These are phyloP conservation scores for Podaxis pistillaris DNA, from an alignment of 768 basidiomycete genomes.

Conservation along the genomic window DNA sequence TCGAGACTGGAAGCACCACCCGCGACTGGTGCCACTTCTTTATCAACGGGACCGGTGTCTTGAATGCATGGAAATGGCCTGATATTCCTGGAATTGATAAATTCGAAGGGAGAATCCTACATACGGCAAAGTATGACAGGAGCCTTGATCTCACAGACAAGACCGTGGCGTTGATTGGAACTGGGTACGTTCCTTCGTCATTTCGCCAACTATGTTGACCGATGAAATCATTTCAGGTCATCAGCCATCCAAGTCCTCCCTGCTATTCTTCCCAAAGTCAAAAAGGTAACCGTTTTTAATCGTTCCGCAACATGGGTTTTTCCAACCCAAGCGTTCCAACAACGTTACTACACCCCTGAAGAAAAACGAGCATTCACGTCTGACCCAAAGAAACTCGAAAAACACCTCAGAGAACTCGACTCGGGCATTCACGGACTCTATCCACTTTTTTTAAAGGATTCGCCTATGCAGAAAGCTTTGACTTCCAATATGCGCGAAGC, in stretches of 20 bases:
- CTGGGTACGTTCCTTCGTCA: slow-evolving; percentile 17
- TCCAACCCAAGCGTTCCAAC: slow-evolving; percentile 19
- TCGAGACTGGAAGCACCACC: slow-evolving; percentile 8
- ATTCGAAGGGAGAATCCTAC: slow-evolving; percentile 27
- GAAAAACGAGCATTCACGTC: slow-evolving; percentile 35
- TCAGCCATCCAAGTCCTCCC: slow-evolving; percentile 29
- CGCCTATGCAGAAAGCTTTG: slow-evolving; percentile 27
- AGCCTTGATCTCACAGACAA: slow-evolving; percentile 26
- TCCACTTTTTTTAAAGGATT: slow-evolving; percentile 26
- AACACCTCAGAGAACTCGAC: slow-evolving; percentile 40
- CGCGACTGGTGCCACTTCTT: slow-evolving; percentile 25
- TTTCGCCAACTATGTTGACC: not conserved
- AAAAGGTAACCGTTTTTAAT: slow-evolving; percentile 31
- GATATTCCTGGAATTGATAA: slow-evolving; percentile 27
- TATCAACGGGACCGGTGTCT: slow-evolving; percentile 25
- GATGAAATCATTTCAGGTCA: slow-evolving; percentile 18
- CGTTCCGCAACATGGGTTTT: slow-evolving; percentile 29
- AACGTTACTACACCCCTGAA: slow-evolving; percentile 31
- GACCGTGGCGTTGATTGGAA: slow-evolving; percentile 34
- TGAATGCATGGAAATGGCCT: slow-evolving; percentile 34
- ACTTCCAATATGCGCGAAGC: slow-evolving; percentile 22
- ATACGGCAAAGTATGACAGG: slow-evolving; percentile 27
- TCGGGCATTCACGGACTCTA: slow-evolving; percentile 30
- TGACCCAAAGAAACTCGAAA: slow-evolving; percentile 34
- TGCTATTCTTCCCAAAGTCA: slow-evolving; percentile 27